Evolutionary conservation across 139 green algal genomes (phyloP).

Genomic region (Closterium sp.): DNA sequence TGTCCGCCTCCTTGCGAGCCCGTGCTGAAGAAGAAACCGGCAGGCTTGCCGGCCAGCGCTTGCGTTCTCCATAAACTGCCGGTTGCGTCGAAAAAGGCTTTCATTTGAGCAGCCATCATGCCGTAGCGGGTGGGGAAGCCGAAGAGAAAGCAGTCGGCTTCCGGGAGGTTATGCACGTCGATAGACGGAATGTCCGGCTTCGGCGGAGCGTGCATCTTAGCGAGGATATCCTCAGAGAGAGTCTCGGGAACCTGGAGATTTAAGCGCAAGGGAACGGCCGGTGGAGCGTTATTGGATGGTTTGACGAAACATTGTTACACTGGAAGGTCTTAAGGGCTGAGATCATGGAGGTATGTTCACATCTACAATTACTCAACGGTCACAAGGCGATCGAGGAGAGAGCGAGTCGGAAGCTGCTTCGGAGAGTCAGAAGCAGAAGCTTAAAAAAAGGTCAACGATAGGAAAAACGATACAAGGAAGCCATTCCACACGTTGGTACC

Average conservation of each 20-base stretch:
- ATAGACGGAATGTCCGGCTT: constrained; percentile 68
- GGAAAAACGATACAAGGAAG: background rate
- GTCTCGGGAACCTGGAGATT: constrained; percentile 70
- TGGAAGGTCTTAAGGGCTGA: background rate
- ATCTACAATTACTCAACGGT: background rate
- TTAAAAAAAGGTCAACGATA: background rate
- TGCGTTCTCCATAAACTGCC: constrained; percentile 65
- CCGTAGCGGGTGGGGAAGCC: constrained; percentile 79
- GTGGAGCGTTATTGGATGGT: too few species aligned
- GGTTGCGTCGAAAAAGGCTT: constrained; percentile 76
- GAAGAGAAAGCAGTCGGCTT: constrained; percentile 76
- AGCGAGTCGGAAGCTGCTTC: too few species aligned
- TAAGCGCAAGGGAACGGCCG: background rate
- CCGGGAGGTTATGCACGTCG: constrained; percentile 52
- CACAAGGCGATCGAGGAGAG: background rate
- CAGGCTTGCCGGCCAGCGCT: constrained; percentile 70
- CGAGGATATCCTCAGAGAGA: constrained; percentile 64
- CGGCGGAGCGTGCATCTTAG: constrained; percentile 77
- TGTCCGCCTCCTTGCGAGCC: constrained; percentile 71
- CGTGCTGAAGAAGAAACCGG: constrained; percentile 61
- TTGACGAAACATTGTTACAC: background rate
- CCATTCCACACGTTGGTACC: background rate
- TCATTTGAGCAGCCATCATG: constrained; percentile 73
- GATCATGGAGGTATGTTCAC: background rate
- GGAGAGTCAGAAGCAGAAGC: background rate